Base-by-base conservation (phyloP, 768 basidiomycete genomes). In the Hemileccinum impolitum region DNA sequence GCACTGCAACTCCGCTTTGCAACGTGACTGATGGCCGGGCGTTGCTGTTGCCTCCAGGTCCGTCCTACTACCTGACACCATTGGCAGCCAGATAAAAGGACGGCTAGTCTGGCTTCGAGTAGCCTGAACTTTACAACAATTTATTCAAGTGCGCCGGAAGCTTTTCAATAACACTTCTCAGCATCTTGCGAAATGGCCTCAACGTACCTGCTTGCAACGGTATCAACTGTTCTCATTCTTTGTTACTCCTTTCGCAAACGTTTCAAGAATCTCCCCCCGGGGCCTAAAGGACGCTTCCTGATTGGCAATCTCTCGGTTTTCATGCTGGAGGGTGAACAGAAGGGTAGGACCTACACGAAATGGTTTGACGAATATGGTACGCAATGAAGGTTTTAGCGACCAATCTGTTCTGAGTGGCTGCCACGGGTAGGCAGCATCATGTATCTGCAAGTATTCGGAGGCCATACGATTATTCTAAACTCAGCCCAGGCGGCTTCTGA, bases 381-480 rank as follows among this genome's bases (percentile, higher is more conserved):
- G 25, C 6, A 21, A 31, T 43, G 11, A 15, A 3, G 3, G 3
- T 19, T 32, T 3, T 21, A 8, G 14, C 28, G 11, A 9, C 11
- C 28, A 30, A 8, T 8, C 19, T 18, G 13, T 43, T 28, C 40
- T 41, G 26, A 41, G 17, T 12, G 40, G 9, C 28, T 9, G 23
- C n/a, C n/a, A n/a, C 23, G 7, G 28, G 28, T 12, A 43, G 30
- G 41, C 18, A 14, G 12, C 17, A 43, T 43, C 18, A 32, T 43
- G 41, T 17, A 43, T 43, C 11, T 43, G 9, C 11, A 31, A 4
- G 19, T 43, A 3, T 43, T 43, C 9, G 18, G 30, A n/a, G 4
- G 6, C 12, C 51, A 47, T 4, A 61, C 68, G 9, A 53, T 72
- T n/a, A 49, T 73, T 19, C 55, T 73, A 15, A 73, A 69, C 48